Base-by-base conservation (phyloP, 2,329 filamentous ascomycete species). In the Cladobotryum protrusum region DNA sequence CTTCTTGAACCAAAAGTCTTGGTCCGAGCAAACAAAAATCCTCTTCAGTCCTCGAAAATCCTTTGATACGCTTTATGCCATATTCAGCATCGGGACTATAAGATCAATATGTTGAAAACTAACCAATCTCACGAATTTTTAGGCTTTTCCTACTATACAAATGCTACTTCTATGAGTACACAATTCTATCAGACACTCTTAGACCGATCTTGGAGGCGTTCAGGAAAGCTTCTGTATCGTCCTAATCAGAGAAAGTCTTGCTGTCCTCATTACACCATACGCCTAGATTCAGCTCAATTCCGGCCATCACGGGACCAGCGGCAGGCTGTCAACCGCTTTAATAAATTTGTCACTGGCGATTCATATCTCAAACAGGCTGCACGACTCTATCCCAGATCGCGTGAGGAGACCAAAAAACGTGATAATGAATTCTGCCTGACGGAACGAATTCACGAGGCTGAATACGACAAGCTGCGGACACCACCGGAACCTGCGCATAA, bases 251-350 rank as follows among this genome's bases (percentile, higher is more conserved):
- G 78, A 52, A 76, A 83, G 50, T 87, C 89, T 54, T 99, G 93
- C 62, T 99, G 93, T 66, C 90, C 91, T 41, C 90, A 96, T 63
- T 97, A 92, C 65, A 90, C 87, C 1, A 83, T 93, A 48, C 82
- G 87, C 43, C 73, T 91, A 17, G 85, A 89, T 59, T 81, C 82
- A 19, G 66, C 72, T 43, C 70, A 75, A 36, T 87, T 87, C 67
- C 82, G 79, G 56, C 74, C 87, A 5, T 77, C 80, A 24, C 82
- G 80, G 63, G 83, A 89, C 59, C 89, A 93, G 61, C 76, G 88
- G 35, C 85, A 90, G 62, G 76, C 85, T 1, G 67, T 89, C 57
- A 89, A 92, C 65, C 79, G 85, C 40, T 92, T 91, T 75, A 87
- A 88, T 62, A 81, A 74, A 54, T 79, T 79, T 66, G 74, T 92